Conservation (phyloP, 768 basidiomycete species). For the Mycena rebaudengoi region DNA sequence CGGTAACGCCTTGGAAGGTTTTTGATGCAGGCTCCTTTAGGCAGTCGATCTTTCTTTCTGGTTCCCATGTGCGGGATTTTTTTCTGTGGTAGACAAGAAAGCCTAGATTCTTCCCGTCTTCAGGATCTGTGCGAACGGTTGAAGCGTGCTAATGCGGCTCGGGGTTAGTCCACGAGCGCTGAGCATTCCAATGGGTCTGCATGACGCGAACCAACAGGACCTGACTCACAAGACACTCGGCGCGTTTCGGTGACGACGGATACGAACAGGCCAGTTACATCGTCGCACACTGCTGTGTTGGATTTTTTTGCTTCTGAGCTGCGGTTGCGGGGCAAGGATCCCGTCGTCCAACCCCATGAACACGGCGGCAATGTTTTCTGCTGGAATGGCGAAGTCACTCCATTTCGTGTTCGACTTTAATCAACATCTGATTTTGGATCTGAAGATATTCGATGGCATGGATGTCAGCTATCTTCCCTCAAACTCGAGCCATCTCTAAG, state of each 20-base stretch:
- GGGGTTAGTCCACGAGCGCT: slow-evolving; percentile 61
- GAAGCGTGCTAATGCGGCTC: slow-evolving; percentile 58
- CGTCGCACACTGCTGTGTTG: slow-evolving; percentile 39
- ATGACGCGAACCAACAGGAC: slow-evolving; percentile 52
- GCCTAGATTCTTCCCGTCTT: slow-evolving; percentile 28
- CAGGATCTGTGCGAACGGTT: slow-evolving; percentile 45
- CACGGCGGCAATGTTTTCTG: slow-evolving; percentile 69
- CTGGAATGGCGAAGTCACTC: slow-evolving; percentile 85
- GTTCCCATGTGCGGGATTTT: slow-evolving; percentile 77
- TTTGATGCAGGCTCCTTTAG: too few relatives aligned
- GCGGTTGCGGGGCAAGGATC: slow-evolving; percentile 66
- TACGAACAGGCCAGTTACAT: too few relatives aligned
- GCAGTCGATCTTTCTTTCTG: slow-evolving; percentile 18
- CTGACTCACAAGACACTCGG: slow-evolving; percentile 62
- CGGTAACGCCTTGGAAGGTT: too few relatives aligned
- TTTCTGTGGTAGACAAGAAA: slow-evolving; percentile 48
- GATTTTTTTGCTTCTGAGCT: slow-evolving; percentile 82
- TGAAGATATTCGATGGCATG: slow-evolving; percentile 82
- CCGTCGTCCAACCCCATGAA: slow-evolving; percentile 75
- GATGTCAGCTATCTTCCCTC: slow-evolving; percentile 53
- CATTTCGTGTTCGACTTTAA: neutral
- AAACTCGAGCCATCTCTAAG: neutral
- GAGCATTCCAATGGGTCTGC: slow-evolving; percentile 5
- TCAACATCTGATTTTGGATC: neutral
- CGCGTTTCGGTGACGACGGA: slow-evolving; percentile 28